phyloP scores from a whole-genome alignment of 1,284 basidiomycete species.

The Chalciporus piperatoides region DNA sequence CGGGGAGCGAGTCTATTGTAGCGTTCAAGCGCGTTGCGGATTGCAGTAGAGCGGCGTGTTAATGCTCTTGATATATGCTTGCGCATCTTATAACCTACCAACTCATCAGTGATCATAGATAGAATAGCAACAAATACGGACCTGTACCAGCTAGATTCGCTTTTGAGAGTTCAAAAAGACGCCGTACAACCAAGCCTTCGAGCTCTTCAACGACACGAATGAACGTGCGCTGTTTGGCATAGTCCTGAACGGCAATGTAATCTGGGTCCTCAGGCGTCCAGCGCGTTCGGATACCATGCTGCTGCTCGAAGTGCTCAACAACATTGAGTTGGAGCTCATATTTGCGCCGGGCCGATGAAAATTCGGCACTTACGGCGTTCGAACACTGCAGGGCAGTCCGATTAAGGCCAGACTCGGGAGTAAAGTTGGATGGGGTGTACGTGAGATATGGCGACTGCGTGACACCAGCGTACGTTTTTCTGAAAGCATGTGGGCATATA shows the following conservation, averaged over 20 bases:
- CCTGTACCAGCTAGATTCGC: constrained; percentile 22
- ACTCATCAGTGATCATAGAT: too few relatives aligned
- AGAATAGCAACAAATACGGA: not conserved
- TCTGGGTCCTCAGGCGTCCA: constrained; percentile 10
- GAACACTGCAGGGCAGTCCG: not conserved
- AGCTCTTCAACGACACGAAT: constrained; percentile 18
- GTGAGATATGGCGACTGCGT: not conserved
- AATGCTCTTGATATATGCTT: constrained; percentile 22
- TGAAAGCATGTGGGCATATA: not conserved
- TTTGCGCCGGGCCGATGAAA: not conserved
- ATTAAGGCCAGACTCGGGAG: not conserved
- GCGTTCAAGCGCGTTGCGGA: constrained; percentile 18
- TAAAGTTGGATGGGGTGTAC: constrained; percentile 1
- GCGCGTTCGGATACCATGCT: not conserved
- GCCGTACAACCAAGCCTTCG: constrained; percentile 21
- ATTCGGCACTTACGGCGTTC: not conserved
- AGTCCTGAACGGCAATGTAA: constrained; percentile 6
- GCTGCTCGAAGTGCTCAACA: not conserved
- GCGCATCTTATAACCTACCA: constrained; percentile 27
- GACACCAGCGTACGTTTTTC: not conserved
- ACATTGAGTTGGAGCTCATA: constrained; percentile 3
- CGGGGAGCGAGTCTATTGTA: constrained; percentile 20
- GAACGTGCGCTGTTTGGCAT: constrained; percentile 15
- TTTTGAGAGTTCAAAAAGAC: constrained; percentile 28
- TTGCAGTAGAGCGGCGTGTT: constrained; percentile 15